These are phyloP conservation scores for Xylaria polymorpha DNA, from an alignment of 2,329 filamentous ascomycete genomes.

Conservation along the genomic window DNA sequence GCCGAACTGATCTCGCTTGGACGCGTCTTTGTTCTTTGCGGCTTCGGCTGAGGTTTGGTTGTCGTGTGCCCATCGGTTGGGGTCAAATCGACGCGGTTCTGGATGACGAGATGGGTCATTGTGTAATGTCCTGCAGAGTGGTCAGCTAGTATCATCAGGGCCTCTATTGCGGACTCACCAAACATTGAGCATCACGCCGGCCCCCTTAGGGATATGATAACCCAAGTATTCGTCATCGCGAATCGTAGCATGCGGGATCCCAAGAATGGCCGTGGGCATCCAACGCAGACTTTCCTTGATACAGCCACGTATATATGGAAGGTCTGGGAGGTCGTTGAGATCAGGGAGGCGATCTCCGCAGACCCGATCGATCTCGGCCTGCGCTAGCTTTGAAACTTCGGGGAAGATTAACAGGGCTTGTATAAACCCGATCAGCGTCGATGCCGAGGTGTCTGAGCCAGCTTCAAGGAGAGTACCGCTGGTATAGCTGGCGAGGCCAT, in stretches of 20 bases:
- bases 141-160: neutral
- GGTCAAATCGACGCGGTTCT: conserved; percentile 57
- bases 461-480: conserved; percentile 47
- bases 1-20: conserved; percentile 47
- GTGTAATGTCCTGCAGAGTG: conserved; percentile 54
- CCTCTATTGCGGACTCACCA: conserved; percentile 46
- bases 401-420: conserved; percentile 56
- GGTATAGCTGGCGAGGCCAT: conserved; percentile 51
- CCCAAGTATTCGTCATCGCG: conserved; percentile 54
- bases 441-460: conserved; percentile 55
- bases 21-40: conserved; percentile 47
- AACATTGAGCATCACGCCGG: conserved; percentile 55
- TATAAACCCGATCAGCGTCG: conserved; percentile 53
- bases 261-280: conserved; percentile 55
- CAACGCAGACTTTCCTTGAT: conserved; percentile 61
- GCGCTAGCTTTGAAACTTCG: conserved; percentile 46
- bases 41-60: conserved; percentile 48
- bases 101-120: conserved; percentile 56
- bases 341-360: conserved; percentile 58
- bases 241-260: conserved; percentile 53
- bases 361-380: conserved; percentile 54
- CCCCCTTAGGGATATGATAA: conserved; percentile 56
- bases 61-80: conserved; percentile 48
- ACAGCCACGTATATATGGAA: conserved; percentile 59
- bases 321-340: conserved; percentile 54